These are phyloP conservation scores for Vitellaria paradoxa DNA, from an alignment of 179 eudicot species.

Conservation along the genomic window DNA sequence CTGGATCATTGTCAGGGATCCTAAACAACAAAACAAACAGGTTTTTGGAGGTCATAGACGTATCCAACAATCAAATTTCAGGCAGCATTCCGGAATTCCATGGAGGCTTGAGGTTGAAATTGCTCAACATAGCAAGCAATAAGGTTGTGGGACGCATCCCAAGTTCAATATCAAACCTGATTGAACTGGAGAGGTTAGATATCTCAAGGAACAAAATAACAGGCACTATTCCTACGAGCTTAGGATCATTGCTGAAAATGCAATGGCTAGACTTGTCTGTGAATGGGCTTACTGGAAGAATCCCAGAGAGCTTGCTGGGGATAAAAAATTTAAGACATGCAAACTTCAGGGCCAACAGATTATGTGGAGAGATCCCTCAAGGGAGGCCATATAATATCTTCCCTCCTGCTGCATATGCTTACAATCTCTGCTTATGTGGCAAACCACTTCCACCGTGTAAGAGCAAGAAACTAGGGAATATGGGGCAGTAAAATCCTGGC, in stretches of 20 bases:
- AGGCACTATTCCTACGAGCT: conserved; percentile 59
- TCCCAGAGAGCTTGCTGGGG: conserved; percentile 58
- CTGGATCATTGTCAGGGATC: conserved; percentile 54
- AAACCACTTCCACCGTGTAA: conserved; percentile 79
- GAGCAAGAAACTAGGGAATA: conserved; percentile 28
- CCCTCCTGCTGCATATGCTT: conserved; percentile 63
- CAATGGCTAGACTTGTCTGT: conserved; percentile 79
- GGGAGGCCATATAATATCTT: conserved; percentile 74
- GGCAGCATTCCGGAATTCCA: conserved; percentile 63
- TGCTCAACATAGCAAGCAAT: conserved; percentile 57
- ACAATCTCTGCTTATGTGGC: conserved; percentile 81
- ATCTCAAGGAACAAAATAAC: conserved; percentile 58
- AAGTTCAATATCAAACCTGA: conserved; percentile 55
- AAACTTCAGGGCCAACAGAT: conserved; percentile 64
- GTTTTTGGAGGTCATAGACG: conserved; percentile 55
- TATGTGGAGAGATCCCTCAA: conserved; percentile 78
- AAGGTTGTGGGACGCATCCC: conserved; percentile 68
- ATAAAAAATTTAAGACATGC: conserved; percentile 54
- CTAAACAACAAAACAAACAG: conserved; percentile 43
- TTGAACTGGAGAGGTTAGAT: conserved; percentile 52
- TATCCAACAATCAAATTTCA: conserved; percentile 56
- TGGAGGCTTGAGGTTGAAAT: conserved; percentile 45
- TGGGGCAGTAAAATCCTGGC: conserved; percentile 59
- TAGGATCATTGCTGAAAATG: conserved; percentile 50
- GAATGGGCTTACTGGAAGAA: conserved; percentile 54